Conservation (phyloP, 257 asterid species). For the Schizonepeta tenuifolia region DNA sequence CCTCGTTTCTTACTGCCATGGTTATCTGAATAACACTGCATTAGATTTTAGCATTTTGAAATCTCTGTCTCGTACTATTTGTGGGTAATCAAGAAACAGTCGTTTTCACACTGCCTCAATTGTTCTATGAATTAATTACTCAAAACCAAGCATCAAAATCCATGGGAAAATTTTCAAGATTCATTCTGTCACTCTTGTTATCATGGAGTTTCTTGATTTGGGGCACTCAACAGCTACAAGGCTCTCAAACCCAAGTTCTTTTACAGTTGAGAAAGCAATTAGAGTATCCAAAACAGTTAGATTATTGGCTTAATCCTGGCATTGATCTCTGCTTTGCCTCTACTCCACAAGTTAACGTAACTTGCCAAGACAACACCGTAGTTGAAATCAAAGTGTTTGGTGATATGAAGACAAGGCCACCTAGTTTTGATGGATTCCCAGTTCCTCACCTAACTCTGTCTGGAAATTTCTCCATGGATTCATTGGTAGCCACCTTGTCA, state of each 20-base stretch:
- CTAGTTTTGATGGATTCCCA: constrained; percentile 49
- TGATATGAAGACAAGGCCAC: constrained; percentile 39
- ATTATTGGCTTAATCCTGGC: constrained; percentile 40
- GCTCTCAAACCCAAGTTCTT: constrained; percentile 65
- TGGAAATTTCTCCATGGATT: constrained; percentile 64
- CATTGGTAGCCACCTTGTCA: constrained; percentile 62
- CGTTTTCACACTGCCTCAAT: constrained; percentile 13
- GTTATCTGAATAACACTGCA: background rate
- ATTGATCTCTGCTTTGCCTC: constrained; percentile 53
- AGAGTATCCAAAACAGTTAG: constrained; percentile 66
- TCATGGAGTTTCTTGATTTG: constrained; percentile 49
- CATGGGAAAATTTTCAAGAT: constrained; percentile 44
- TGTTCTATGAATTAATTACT: constrained; percentile 22
- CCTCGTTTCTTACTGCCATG: background rate
- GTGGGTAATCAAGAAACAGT: constrained; percentile 29
- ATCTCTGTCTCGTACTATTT: background rate
- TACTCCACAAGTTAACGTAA: constrained; percentile 54
- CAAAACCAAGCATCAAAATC: background rate
- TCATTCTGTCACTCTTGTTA: constrained; percentile 34
- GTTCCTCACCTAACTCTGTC: constrained; percentile 47
- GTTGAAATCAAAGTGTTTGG: constrained; percentile 54
- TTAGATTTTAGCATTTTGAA: background rate
- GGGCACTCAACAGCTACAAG: constrained; percentile 51
- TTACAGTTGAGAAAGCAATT: constrained; percentile 65
- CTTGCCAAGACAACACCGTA: constrained; percentile 52